Conservation (phyloP, 1,284 basidiomycete species). For the Earliella scabrosa region DNA sequence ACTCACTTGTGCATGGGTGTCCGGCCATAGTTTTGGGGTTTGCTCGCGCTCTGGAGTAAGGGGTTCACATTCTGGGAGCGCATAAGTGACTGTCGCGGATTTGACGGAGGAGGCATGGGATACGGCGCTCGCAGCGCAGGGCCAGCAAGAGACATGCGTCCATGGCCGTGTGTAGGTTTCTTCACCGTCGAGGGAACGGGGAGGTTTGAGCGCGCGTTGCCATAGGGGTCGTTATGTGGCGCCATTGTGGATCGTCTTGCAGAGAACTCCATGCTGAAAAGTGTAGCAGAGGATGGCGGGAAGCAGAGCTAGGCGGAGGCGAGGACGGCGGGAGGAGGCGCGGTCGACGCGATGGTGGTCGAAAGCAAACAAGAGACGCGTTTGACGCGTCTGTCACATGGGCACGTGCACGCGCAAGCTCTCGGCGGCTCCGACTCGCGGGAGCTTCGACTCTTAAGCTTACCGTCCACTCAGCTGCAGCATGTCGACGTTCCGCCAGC, state of each 20-base stretch:
- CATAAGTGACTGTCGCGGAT: slow-evolving; percentile 68
- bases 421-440: neutral
- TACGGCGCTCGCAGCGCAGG: slow-evolving; percentile 63
- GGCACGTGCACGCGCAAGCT: slow-evolving; percentile 25
- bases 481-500: neutral
- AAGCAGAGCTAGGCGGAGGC: neutral
- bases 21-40: slow-evolving; percentile 62
- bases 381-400: slow-evolving; percentile 29
- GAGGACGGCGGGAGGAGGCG: neutral
- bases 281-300: neutral
- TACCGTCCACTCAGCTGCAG: neutral
- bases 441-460: neutral
- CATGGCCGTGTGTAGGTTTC: slow-evolving; percentile 52
- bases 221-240: slow-evolving; percentile 52
- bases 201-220: slow-evolving; percentile 47
- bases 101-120: slow-evolving; percentile 49
- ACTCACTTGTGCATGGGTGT: slow-evolving; percentile 78
- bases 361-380: slow-evolving; percentile 20
- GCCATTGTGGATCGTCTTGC: slow-evolving; percentile 64
- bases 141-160: slow-evolving; percentile 73
- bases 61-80: slow-evolving; percentile 70
- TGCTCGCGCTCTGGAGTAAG: slow-evolving; percentile 69
- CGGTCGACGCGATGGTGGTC: slow-evolving; percentile 8
- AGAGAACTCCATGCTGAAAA: slow-evolving; percentile 39
- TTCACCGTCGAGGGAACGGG: slow-evolving; percentile 66